Evolutionary conservation across 768 basidiomycete species (phyloP), one percentile per base, ranked within the genome.

Genomic region (Lentinula sp.): DNA sequence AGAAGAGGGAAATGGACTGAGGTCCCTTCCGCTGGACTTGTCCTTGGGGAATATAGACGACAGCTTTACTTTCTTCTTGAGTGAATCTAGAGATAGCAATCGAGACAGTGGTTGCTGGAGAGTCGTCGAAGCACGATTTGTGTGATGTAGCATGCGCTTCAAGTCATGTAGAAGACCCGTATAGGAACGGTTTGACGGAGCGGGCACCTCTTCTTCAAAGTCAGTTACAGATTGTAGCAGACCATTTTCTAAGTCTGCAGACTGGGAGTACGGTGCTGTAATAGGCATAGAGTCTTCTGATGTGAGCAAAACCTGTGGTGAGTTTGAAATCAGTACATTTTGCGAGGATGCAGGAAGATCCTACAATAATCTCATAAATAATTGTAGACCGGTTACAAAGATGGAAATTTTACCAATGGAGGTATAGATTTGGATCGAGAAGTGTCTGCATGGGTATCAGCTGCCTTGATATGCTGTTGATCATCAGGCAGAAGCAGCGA

Each of bases 101-200:
- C 28, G 3, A 3, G 28, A 28, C 28, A 28, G 28, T 70, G 71
- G 1, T 71, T 70, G 4, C 71, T 67, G 50, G 68, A 52, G 69
- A 71, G 15, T 67, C 63, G 73, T 64, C 35, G 70, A 59, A 12
- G 18, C 48, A 37, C 57, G 59, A 64, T 67, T 37, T 61, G 70
- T 46, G 64, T 51, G 85, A 76, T 96, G 92, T 64, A 99, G 83
- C 77, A 98, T 96, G 33, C 95, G 90, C 71, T 93, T 93, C 68
- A 98, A 86, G 73, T 98, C 95, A 74, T 91, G 86, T 55, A 98
- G 82, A 2, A 93, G 90, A 61, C 57, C 57, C 3, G n/a, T 35
- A 57, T 46, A 42, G 49, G 48, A 33, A 16, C 36, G 33, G 20
- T 80, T 78, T 64, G 81, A 72, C 39, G 18, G 2, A 9, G 12